These are phyloP conservation scores for Cladosporium sp. DNA, from an alignment of 2,329 filamentous ascomycete genomes.

Conservation along the genomic window DNA sequence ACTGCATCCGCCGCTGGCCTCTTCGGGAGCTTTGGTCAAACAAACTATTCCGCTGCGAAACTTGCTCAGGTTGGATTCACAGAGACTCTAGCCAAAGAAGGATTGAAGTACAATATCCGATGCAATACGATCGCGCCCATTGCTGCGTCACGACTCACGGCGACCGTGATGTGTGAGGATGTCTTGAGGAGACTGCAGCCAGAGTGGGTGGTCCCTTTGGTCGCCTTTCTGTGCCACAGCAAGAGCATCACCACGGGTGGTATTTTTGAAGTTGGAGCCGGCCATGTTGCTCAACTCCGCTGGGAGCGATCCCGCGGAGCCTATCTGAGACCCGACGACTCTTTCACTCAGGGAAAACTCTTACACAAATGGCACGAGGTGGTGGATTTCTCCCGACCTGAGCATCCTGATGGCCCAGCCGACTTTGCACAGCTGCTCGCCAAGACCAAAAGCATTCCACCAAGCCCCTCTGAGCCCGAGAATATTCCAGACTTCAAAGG, in stretches of 20 bases:
- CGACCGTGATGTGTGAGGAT: slow-evolving; percentile 94
- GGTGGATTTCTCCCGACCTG: slow-evolving; percentile 75
- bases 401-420: slow-evolving; percentile 79
- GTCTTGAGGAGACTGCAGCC: slow-evolving; percentile 82
- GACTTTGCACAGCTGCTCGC: slow-evolving; percentile 87
- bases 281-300: slow-evolving; percentile 86
- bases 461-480: slow-evolving; percentile 61
- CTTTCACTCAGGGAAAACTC: slow-evolving; percentile 83
- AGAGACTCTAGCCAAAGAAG: slow-evolving; percentile 96
- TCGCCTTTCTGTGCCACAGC: slow-evolving; percentile 83
- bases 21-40: slow-evolving; percentile 93
- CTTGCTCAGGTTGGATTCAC: slow-evolving; percentile 94
- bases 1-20: slow-evolving; percentile 94
- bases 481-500: slow-evolving; percentile 78
- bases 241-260: slow-evolving; percentile 81
- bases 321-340: slow-evolving; percentile 83
- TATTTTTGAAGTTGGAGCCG: slow-evolving; percentile 93
- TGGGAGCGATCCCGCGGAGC: slow-evolving; percentile 93
- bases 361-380: slow-evolving; percentile 88
- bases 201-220: slow-evolving; percentile 92
- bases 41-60: slow-evolving; percentile 94
- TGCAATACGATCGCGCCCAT: slow-evolving; percentile 94
- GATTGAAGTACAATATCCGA: slow-evolving; percentile 95
- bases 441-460: slow-evolving; percentile 73
- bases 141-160: slow-evolving; percentile 91